Conservation (phyloP, 2,329 filamentous ascomycete species). For the Teratosphaeria nubilosa region DNA sequence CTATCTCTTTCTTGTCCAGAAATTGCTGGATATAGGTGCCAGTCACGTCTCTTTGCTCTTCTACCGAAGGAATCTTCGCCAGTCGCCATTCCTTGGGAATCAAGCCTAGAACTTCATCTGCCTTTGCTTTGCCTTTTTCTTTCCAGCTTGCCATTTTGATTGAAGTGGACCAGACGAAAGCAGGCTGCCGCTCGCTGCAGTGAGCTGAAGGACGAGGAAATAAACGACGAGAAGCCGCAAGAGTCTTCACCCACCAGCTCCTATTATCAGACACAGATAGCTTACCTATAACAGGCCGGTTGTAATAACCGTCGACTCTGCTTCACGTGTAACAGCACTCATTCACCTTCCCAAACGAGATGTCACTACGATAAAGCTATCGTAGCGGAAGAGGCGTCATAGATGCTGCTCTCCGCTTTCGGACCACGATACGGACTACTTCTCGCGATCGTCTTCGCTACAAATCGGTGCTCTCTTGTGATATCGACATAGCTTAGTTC, state of each 20-base stretch:
- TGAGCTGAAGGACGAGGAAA: not conserved
- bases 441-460: no score
- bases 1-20: slow-evolving; percentile 43
- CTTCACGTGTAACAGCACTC: not conserved
- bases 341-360: not conserved
- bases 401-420: not conserved
- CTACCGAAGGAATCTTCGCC: slow-evolving; percentile 34
- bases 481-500: no score
- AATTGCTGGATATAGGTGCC: slow-evolving; percentile 48
- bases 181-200: not conserved
- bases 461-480: no score
- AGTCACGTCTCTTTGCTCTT: slow-evolving; percentile 48
- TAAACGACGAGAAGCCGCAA: not conserved
- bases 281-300: not conserved
- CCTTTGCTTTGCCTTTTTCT: slow-evolving; percentile 41
- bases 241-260: not conserved
- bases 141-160: slow-evolving; percentile 36
- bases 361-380: not conserved
- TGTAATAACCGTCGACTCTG: not conserved
- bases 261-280: not conserved
- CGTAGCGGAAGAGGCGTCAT: not conserved
- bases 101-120: slow-evolving; percentile 41
- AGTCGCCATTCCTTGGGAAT: slow-evolving; percentile 51
- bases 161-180: not conserved
- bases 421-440: not conserved